Base-by-base conservation (phyloP, 768 basidiomycete species). In the Hydnum rufescens region DNA sequence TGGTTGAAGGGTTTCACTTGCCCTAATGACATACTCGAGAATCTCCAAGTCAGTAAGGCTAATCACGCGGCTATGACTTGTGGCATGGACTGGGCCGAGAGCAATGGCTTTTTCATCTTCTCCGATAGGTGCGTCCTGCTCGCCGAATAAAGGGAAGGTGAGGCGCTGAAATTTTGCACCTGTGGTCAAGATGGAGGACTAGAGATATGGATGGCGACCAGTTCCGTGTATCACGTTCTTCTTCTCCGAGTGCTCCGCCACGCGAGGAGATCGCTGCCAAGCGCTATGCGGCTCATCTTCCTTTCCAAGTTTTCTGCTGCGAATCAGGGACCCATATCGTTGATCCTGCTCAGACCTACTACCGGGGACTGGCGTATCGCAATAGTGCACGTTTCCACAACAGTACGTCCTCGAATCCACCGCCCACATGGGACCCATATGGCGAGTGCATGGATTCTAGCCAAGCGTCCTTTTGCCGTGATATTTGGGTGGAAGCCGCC, bases 1-100 rank as follows among this genome's bases (percentile, higher is more conserved):
- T 99, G 95, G 95, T 72, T 97, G 56, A 99, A 96, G 62, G 95
- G 95, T 0, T 99, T 99, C 64, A 96, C 95, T 0, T 99, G 95
- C 62, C 95, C 95, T 2, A 93, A 89, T 61, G 95, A 99, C 64
- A 90, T 99, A 47, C 70, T 99, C 50, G 95, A 99, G 66, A 93
- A 85, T 23, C 78, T 97, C 62, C 80, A 90, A 57, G 82, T 96
- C 55, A 87, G 83, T 63, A 73, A 82, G 58, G 74, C 75, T 30
- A 99, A 97, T 62, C 77, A 90, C 58, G 95, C 95, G 2, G 87
- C 90, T 0, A 88, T 99, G 87, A 89, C 96, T 1, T 97, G 95
- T 62, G 93, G 92, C n/a, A 97, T 97, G 93, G 95, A 99, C 62
- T 99, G 95, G 95, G 93, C 90, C 6, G 92, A 99, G 65, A 84